Base-by-base conservation (phyloP, 352 stramenopile genomes). In the Phytophthora pinifolia region DNA sequence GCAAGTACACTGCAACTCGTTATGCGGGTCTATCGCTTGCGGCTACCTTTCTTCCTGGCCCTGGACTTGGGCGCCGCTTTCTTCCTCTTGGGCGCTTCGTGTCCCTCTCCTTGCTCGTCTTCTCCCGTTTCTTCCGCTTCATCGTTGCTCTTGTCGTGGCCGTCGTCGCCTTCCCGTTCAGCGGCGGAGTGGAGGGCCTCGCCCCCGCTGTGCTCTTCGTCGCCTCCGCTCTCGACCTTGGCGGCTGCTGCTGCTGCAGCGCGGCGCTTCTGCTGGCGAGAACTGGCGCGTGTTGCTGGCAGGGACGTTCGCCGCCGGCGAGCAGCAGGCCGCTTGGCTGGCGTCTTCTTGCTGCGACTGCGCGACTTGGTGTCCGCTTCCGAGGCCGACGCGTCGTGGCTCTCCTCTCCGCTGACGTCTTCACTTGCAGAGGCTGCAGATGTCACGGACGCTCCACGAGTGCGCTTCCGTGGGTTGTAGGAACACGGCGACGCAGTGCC, bases 241-340 rank as follows among this genome's bases (percentile, higher is more conserved):
- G 66, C 65, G 13, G 37, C 63, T 7, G 45, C 68, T 1, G 61
- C 70, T 3, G 67, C 76, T 12, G 71, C 75, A 17, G 73, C 71
- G 0, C 78, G 64, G 7, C 75, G 68, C 39, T 88, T 89, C 37
- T 80, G 67, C 53, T 89, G 79, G 18, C 81, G 77, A 14, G 81
- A 92, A 38, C 81, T 92, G 30, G 55, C 65, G 22, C 81, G 74
- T 29, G 81, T 92, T 29, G 81, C 79, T 4, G 65, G 74, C 1
- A 79, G 37, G 10, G 79, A 57, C 0, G 73, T 68, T 3, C 75
- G 72, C 8, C 75, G 73, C 38, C 76, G 81, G 3, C 79, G 69
- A 12, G 72, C 12, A 25, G 70, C 46, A 41, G 60, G 34, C 2
- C 67, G 66, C 44, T 80, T 84, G n/a, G 59, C 47, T 27, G 54